Conservation (phyloP, 2,329 filamentous ascomycete species). For the Pyricularia sp. region DNA sequence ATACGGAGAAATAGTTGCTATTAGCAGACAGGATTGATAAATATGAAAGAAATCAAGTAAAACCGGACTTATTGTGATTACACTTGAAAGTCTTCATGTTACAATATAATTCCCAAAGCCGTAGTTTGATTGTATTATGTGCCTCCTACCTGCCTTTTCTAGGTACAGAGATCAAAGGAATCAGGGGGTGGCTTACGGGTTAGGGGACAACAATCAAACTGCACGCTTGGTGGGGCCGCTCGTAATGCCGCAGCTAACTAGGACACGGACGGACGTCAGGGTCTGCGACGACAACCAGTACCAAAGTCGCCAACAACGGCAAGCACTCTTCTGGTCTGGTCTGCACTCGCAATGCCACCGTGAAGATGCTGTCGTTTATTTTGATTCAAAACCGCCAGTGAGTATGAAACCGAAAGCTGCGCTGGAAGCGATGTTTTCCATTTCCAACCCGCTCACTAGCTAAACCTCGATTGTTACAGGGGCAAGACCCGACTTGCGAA, state of each 20-base stretch:
- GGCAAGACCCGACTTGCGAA: conserved; percentile 97
- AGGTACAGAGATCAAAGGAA: too few species aligned
- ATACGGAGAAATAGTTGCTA: neutral
- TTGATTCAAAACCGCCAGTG: conserved; percentile 86
- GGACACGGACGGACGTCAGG: neutral
- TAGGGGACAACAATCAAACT: neutral
- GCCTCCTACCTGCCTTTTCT: too few species aligned
- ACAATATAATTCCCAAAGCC: too few species aligned
- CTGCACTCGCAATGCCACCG: neutral
- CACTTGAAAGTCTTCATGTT: too few species aligned
- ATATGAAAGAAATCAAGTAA: neutral
- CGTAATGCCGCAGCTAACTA: neutral
- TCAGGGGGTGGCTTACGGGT: neutral
- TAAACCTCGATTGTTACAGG: conserved; percentile 36
- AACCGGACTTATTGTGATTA: too few species aligned
- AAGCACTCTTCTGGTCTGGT: neutral
- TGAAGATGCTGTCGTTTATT: conserved; percentile 68
- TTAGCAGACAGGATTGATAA: neutral
- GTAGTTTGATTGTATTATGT: too few species aligned
- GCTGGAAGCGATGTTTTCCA: neutral
- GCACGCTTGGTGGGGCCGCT: neutral
- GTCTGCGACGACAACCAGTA: neutral
- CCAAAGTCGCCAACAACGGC: neutral
- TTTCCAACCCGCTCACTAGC: conserved; percentile 3
- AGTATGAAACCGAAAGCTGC: conserved; percentile 7